phyloP scores from a whole-genome alignment of 2,329 filamentous ascomycete genomes.

The Aspergillus felis region DNA sequence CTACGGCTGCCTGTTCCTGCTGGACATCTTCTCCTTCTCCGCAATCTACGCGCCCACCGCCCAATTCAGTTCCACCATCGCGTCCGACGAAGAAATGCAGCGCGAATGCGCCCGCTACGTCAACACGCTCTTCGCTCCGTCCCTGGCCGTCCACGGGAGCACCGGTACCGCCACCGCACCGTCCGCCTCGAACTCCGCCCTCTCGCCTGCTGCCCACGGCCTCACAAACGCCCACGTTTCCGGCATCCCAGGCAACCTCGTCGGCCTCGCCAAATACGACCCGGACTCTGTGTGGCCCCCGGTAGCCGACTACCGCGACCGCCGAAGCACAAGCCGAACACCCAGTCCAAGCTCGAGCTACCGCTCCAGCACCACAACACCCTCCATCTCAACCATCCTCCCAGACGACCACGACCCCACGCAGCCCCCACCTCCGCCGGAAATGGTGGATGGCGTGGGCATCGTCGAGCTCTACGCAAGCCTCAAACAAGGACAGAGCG shows the following conservation, averaged over 20 bases:
- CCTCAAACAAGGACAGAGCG: slow-evolving; percentile 76
- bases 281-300: slow-evolving; percentile 43
- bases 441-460: slow-evolving; percentile 40
- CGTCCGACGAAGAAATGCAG: slow-evolving; percentile 71
- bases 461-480: slow-evolving; percentile 80
- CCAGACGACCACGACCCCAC: slow-evolving; percentile 4
- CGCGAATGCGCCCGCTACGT: slow-evolving; percentile 88
- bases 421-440: slow-evolving; percentile 6
- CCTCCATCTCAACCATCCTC: slow-evolving; percentile 8
- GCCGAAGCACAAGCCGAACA: slow-evolving; percentile 9
- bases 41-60: slow-evolving; percentile 83
- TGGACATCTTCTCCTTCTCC: slow-evolving; percentile 93
- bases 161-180: slow-evolving; percentile 22
- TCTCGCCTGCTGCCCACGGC: slow-evolving; percentile 16
- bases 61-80: slow-evolving; percentile 70
- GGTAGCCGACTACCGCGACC: slow-evolving; percentile 26
- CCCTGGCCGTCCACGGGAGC: slow-evolving; percentile 6
- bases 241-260: slow-evolving; percentile 15
- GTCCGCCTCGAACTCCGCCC: slow-evolving; percentile 14
- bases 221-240: slow-evolving; percentile 4
- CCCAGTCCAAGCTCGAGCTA: slow-evolving; percentile 8
- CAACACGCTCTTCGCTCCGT: slow-evolving; percentile 49
- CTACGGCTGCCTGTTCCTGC: slow-evolving; percentile 83
- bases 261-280: slow-evolving; percentile 20
- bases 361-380: slow-evolving; percentile 9